phyloP scores from a whole-genome alignment of 306 rosid species.

The Trifolium pratense region DNA sequence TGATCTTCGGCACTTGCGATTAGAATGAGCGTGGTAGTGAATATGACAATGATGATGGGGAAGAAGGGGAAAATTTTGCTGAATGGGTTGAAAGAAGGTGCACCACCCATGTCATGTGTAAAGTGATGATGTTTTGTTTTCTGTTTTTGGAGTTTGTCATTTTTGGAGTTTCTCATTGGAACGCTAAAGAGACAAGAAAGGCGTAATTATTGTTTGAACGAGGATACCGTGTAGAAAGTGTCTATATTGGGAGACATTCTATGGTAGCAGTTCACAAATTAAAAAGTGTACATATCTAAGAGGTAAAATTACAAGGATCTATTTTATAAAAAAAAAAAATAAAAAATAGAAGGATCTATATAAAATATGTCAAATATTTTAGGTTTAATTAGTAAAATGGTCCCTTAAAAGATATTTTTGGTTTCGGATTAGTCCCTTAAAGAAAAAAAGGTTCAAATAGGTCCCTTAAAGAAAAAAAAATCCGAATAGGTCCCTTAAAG shows the following conservation, averaged over 20 bases:
- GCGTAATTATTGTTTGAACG: slow-evolving; percentile 7
- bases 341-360: no score
- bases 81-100: slow-evolving; percentile 31
- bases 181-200: not conserved
- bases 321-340: no score
- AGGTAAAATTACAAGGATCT: not conserved
- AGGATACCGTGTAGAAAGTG: slow-evolving; percentile 6
- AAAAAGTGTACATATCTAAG: no score
- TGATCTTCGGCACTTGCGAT: not conserved
- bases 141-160: slow-evolving; percentile 15
- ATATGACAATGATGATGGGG: slow-evolving; percentile 8
- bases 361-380: no score
- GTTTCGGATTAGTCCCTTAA: no score
- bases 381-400: no score
- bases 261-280: slow-evolving; percentile 24
- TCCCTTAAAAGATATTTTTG: no score
- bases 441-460: no score
- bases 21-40: slow-evolving; percentile 18
- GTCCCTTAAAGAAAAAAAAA: no score
- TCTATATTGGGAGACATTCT: slow-evolving; percentile 33
- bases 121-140: slow-evolving; percentile 31
- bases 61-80: slow-evolving; percentile 4
- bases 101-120: slow-evolving; percentile 38
- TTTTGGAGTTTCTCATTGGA: slow-evolving; percentile 11
- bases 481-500: no score